Conservation (phyloP, 129 eudicot species). For the Arctium lappa region DNA sequence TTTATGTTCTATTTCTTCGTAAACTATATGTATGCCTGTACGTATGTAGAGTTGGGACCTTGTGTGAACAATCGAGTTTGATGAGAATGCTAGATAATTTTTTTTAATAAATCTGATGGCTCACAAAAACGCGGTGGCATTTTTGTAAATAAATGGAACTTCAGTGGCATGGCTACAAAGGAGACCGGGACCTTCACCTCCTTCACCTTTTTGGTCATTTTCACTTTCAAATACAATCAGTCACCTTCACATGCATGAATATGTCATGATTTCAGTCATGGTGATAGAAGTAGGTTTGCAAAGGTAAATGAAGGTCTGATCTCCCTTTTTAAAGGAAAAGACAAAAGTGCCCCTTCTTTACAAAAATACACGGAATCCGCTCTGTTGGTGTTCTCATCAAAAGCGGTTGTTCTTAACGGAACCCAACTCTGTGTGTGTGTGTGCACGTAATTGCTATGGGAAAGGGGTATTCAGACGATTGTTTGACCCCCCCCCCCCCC, state of each 20-base stretch:
- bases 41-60: neutral
- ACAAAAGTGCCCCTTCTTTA: neutral
- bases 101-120: neutral
- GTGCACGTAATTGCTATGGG: neutral
- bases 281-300: neutral
- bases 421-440: neutral
- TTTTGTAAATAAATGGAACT: neutral
- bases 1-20: neutral
- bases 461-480: no score
- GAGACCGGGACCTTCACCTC: neutral
- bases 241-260: no score
- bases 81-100: neutral
- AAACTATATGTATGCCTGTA: neutral
- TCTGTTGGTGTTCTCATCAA: neutral
- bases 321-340: neutral
- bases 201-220: no score
- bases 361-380: neutral
- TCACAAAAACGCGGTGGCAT: neutral
- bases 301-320: neutral
- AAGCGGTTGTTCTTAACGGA: neutral
- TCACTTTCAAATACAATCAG: no score
- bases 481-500: neutral
- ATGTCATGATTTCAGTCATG: neutral
- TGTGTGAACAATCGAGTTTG: neutral
- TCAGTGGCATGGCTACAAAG: neutral